Base-by-base conservation (phyloP, 768 basidiomycete species). In the Lentinula detonsa region DNA sequence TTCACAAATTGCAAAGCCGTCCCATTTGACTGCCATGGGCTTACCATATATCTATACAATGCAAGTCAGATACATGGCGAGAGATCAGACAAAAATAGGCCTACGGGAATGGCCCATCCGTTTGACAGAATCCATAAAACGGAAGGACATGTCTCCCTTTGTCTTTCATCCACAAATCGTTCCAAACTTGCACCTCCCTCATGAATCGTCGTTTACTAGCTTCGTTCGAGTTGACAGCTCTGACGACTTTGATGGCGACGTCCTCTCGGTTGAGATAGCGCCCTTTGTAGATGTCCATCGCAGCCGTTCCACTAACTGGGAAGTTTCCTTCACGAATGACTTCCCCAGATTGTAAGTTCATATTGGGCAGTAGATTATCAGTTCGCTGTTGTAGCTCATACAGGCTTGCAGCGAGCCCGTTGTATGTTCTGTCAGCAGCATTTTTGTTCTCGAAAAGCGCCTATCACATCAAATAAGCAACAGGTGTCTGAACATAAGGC, bases 61-160 rank as follows among this genome's bases (percentile, higher is more conserved):
- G 34, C 69, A 9, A 65, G 50, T 48, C 33, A 52, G 1, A 13
- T 51, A 10, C n/a, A 11, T 46, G 15, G 18, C n/a, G 33, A 1
- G 37, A 31, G n/a, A 11, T 6, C 2, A 7, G 16, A 55, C 3
- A 51, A 11, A 28, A 35, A 23, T 58, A 43, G 11, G 65, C 77
- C 56, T 64, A 84, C 78, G 84, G 84, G 60, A 80, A 84, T 16
- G 83, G 84, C 0, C 82, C 81, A 62, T 84, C 82, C n/a, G 72
- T 74, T 62, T 79, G 79, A 60, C 81, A 80, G 63, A 80, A 83
- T 0, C 84, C 84, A 62, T 82, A 85, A 60, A 85, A 83, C 0
- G 84, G 84, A 1, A 85, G 73, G 50, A 84, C 81, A 57, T 83
- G 75, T 46, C 70, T 71, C 18, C 84, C 84, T 43, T 71, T 74